Percentiles rank a stretch among this genome's conserved stretches.
Evolutionary conservation across 257 asterid species (phyloP).

Genomic region (Cinchona pubescens): DNA sequence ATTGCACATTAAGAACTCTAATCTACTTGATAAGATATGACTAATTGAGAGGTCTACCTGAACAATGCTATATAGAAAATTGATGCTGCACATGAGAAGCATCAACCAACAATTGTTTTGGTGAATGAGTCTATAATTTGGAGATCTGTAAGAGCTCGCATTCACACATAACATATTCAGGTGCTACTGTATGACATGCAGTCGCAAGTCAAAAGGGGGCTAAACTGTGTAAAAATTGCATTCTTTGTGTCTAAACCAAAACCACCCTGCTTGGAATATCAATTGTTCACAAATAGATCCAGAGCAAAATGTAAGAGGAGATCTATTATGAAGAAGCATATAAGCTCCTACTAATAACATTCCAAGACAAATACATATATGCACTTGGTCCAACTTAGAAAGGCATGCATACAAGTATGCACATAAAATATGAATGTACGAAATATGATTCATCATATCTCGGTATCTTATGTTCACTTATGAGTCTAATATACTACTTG

Average conservation of each 20-base stretch:
- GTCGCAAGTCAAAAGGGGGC: background rate
- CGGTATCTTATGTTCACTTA: background rate
- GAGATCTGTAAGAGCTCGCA: background rate
- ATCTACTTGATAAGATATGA: background rate
- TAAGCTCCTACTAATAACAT: background rate
- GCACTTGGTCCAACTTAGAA: background rate
- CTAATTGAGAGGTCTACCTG: background rate
- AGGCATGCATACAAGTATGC: no score
- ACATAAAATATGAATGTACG: background rate
- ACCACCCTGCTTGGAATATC: background rate
- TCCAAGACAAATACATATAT: background rate
- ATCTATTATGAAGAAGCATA: background rate
- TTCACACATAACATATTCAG: background rate
- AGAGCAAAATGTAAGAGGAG: background rate
- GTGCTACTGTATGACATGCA: background rate
- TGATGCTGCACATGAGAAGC: background rate
- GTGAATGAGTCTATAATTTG: background rate
- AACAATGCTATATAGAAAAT: background rate
- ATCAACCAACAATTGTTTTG: background rate
- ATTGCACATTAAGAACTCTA: background rate
- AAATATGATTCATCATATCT: background rate
- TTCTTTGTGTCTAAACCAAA: background rate
- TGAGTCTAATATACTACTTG: background rate
- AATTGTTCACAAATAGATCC: background rate
- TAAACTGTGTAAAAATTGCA: background rate